Percentiles rank a stretch among this genome's conserved stretches.
phyloP scores from a whole-genome alignment of 805 yeast species.

The Torulaspora maleeae region DNA sequence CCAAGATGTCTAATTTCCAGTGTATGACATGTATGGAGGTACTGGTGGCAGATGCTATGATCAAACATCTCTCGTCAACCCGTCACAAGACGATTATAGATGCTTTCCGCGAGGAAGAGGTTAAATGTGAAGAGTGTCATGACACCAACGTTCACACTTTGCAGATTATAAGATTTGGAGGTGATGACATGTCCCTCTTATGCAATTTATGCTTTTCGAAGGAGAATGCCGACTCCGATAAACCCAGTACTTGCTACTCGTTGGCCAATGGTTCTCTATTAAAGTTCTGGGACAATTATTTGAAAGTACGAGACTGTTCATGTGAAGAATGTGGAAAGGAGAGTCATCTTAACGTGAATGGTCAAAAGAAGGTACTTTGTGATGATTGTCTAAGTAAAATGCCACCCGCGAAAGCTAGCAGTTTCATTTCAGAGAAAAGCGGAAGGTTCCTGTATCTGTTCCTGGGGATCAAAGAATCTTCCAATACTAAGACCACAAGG shows the following conservation, averaged over 20 bases:
- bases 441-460: slow-evolving; percentile 45
- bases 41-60: slow-evolving; percentile 39
- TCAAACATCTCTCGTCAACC: slow-evolving; percentile 49
- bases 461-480: slow-evolving; percentile 45
- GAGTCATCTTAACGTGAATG: slow-evolving; percentile 38
- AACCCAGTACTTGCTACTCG: slow-evolving; percentile 48
- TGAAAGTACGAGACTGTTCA: slow-evolving; percentile 46
- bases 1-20: slow-evolving; percentile 30
- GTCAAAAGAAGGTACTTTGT: slow-evolving; percentile 38
- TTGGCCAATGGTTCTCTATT: slow-evolving; percentile 54
- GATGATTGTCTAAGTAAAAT: slow-evolving; percentile 38
- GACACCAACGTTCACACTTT: slow-evolving; percentile 52
- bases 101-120: slow-evolving; percentile 37
- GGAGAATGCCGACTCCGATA: slow-evolving; percentile 34
- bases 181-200: slow-evolving; percentile 48
- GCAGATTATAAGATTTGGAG: slow-evolving; percentile 48
- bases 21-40: slow-evolving; percentile 46
- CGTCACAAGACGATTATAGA: slow-evolving; percentile 48
- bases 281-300: slow-evolving; percentile 44
- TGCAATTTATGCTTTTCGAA: slow-evolving; percentile 46
- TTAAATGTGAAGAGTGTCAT: slow-evolving; percentile 54
- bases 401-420: slow-evolving; percentile 10
- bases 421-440: slow-evolving; percentile 43
- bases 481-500: slow-evolving; percentile 11
- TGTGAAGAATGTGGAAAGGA: slow-evolving; percentile 46